Evolutionary conservation across 1,139 yeast species (phyloP), one percentile per base, ranked within the genome.

Genomic region (Zygoascus meyerae): DNA sequence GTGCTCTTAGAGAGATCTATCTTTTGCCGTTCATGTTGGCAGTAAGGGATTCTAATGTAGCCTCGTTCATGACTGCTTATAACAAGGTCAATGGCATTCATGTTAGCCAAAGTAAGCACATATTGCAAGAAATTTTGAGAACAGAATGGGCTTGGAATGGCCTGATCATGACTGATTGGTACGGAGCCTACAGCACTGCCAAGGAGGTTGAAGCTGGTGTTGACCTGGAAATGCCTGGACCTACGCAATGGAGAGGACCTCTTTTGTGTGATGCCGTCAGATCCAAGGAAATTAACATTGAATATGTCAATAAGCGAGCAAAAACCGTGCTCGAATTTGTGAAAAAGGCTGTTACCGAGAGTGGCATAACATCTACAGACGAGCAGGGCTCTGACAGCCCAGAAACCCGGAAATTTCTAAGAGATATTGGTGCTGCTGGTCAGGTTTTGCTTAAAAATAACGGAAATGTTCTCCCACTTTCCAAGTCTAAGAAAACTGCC

Each of bases 171-270:
- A 73, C 79, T 28, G 85, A 79, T 61, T 79, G 84, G 85, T 75
- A 60, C 59, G 85, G 84, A 45, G 72, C 74, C n/a, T 78, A 75
- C 57, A 69, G 79, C 28, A 67, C 67, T 34, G 70, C 69, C 48
- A 71, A 68, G 32, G 63, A 79, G 16, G 61, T 79, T 48, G 71
- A 73, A 47, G 77, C 77, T 34, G 83, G 83, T n/a, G 63, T 78
- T 48, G 80, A 77, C 57, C 62, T 79, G 52, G 84, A 79, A 59
- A 78, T 79, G 81, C 85, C 84, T 1, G 84, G 84, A 35, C 78
- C 79, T 7, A 63, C 80, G 28, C 60, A 70, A 43, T 71, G 71
- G 63, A 68, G 83, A 64, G 68, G 70, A 33, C 48, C 58, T 17
- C 66, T 66, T 15, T 64, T 71, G 14, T 51, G 44, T 12, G 50